phyloP scores from a whole-genome alignment of 371 early-diverging fungal species.

The Mortierella sp. region DNA sequence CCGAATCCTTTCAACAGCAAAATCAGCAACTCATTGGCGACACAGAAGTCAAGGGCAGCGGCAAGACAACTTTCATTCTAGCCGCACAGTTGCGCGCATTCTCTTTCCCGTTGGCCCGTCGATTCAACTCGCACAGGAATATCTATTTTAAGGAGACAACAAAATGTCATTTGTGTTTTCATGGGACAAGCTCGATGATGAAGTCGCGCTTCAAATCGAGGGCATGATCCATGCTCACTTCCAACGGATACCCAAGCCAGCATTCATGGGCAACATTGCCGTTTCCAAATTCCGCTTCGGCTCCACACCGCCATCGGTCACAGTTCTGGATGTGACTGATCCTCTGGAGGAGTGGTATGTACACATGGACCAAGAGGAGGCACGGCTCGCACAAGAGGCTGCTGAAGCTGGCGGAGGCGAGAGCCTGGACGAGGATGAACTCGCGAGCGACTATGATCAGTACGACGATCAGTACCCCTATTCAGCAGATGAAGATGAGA shows the following conservation, averaged over 20 bases:
- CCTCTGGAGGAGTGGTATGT: slow-evolving; percentile 93
- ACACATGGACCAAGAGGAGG: slow-evolving; percentile 65
- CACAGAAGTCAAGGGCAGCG: too few species aligned
- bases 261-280: slow-evolving; percentile 86
- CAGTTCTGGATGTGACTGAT: slow-evolving; percentile 85
- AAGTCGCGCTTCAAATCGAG: slow-evolving; percentile 77
- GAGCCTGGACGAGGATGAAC: slow-evolving; percentile 45
- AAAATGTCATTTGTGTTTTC: slow-evolving; percentile 88
- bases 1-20: too few species aligned
- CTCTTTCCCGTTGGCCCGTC: background rate
- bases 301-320: slow-evolving; percentile 81
- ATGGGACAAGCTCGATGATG: slow-evolving; percentile 86
- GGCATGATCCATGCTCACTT: slow-evolving; percentile 87
- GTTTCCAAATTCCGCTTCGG: slow-evolving; percentile 90
- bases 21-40: too few species aligned
- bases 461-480: slow-evolving; percentile 45
- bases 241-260: slow-evolving; percentile 74
- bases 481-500: slow-evolving; percentile 35
- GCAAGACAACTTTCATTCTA: too few species aligned
- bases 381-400: slow-evolving; percentile 43
- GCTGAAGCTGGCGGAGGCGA: slow-evolving; percentile 47
- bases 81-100: too few species aligned
- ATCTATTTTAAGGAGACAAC: background rate
- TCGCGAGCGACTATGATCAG: slow-evolving; percentile 51
- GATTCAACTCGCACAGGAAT: background rate